Base-by-base conservation (phyloP, 1,284 basidiomycete genomes). In the Tranzscheliella williamsii region DNA sequence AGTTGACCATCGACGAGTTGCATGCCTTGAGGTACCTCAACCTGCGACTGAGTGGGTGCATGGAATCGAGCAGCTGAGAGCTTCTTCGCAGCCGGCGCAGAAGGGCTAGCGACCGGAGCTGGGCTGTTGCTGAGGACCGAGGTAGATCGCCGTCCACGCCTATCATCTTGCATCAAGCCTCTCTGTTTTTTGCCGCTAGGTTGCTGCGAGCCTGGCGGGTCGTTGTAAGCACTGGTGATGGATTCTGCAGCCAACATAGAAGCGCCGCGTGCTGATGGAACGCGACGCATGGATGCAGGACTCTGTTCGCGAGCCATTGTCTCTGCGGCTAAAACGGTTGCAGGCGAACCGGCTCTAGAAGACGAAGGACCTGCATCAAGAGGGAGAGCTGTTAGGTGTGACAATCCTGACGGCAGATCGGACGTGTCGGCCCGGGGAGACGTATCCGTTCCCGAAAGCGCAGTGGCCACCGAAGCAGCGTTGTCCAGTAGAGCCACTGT, bases 211-310 rank as follows among this genome's bases (percentile, higher is more conserved):
- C 53, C 58, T 39, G 50, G 12, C 2, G 58, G 49, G 33, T 52
- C 46, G n/a, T 45, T 42, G 18, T 57, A 63, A 1, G 49, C 46
- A 18, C 38, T 56, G 1, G 53, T 47, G 43, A 63, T 63, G 22
- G 60, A 63, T 27, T 57, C 49, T 16, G 60, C 44, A 20, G 60
- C 60, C 39, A 45, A 54, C 36, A 57, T 15, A 2, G 60, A 63
- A 9, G 60, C 60, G 15, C 53, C 49, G 26, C 60, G 24, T 22
- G 42, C 44, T 17, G 49, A 57, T 8, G 57, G 57, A 16, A 38
- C 48, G 26, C 57, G 51, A 34, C n/a, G n/a, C n/a, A n/a, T n/a
- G n/a, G n/a, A n/a, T n/a, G n/a, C n/a, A n/a, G n/a, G n/a, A n/a
- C n/a, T n/a, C n/a, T n/a, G n/a, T n/a, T n/a, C n/a, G n/a, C n/a